Evolutionary conservation across 192 early-diverging fungal genomes (phyloP).

Genomic region (Haplosporangium gracile): DNA sequence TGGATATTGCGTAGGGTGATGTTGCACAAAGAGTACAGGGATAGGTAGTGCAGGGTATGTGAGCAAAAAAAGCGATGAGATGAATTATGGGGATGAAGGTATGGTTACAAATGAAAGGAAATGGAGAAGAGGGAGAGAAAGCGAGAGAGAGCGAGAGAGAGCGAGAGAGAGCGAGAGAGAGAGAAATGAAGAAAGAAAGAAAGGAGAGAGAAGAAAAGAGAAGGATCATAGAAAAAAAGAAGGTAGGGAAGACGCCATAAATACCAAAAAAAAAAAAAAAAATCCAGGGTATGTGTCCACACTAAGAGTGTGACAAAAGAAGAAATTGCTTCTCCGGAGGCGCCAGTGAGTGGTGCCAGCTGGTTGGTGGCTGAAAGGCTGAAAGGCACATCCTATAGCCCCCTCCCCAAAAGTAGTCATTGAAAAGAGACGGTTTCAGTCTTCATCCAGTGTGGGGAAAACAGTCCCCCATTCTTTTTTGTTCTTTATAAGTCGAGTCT

Average conservation of each 20-base stretch:
- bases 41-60: neutral
- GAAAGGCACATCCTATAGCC: neutral
- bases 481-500: no score
- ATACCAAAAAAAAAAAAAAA: neutral
- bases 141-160: neutral
- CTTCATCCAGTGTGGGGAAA: neutral
- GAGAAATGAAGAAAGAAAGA: neutral
- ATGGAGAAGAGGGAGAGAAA: neutral
- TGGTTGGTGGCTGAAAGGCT: neutral
- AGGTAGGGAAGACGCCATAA: neutral
- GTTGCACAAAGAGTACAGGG: neutral
- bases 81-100: neutral
- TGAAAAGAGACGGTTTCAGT: neutral
- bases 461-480: neutral
- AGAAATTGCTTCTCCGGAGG: neutral
- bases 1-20: neutral
- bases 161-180: neutral
- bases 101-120: neutral
- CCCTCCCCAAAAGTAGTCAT: neutral
- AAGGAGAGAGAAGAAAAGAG: neutral
- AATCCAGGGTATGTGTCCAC: neutral
- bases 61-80: neutral
- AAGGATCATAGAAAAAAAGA: neutral
- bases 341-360: neutral
- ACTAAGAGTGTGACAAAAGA: neutral